These are phyloP conservation scores for Coccinonectria pachysandricola DNA, from an alignment of 2,329 filamentous ascomycete genomes.

Conservation along the genomic window DNA sequence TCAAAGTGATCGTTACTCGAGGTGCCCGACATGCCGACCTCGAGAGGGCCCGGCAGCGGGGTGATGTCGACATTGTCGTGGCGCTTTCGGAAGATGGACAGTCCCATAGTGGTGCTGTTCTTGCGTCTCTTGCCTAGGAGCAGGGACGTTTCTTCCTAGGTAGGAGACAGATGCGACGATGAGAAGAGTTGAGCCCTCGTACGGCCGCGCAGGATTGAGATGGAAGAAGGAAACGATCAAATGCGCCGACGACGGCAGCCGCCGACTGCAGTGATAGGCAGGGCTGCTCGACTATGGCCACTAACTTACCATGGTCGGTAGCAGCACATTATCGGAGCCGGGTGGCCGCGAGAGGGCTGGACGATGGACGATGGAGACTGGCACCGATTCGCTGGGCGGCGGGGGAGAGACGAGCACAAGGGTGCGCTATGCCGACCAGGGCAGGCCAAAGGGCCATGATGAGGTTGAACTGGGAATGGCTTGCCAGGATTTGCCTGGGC, in stretches of 20 bases:
- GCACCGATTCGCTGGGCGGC: slow-evolving; percentile 2
- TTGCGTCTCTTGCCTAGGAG: slow-evolving; percentile 5
- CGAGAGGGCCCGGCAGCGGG: slow-evolving; percentile 29
- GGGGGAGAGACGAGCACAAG: slow-evolving; percentile 1
- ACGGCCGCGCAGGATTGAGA: too few species aligned
- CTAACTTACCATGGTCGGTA: too few species aligned
- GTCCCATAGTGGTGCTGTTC: slow-evolving; percentile 19
- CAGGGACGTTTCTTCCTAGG: slow-evolving; percentile 1
- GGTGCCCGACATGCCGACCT: slow-evolving; percentile 29
- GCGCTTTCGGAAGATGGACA: slow-evolving; percentile 34
- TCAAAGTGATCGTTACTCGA: slow-evolving; percentile 32
- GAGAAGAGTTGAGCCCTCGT: slow-evolving; percentile 5
- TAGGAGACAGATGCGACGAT: slow-evolving; percentile 3
- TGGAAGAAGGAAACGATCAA: neutral
- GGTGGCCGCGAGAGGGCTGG: neutral
- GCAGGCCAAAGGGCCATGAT: too few species aligned
- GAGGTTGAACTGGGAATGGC: too few species aligned
- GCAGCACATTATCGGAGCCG: too few species aligned
- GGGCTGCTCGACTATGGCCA: too few species aligned
- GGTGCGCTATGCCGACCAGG: too few species aligned
- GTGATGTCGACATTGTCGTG: slow-evolving; percentile 36
- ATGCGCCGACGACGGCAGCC: neutral
- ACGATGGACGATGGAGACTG: slow-evolving; percentile 5
- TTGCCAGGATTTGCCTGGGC: too few species aligned
- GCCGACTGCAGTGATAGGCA: too few species aligned